A percentile compares a stretch with the other conserved stretches of the same genome.
Conservation (phyloP, 176 grass and related monocot genomes). For the Chrysopogon serrulatus region DNA sequence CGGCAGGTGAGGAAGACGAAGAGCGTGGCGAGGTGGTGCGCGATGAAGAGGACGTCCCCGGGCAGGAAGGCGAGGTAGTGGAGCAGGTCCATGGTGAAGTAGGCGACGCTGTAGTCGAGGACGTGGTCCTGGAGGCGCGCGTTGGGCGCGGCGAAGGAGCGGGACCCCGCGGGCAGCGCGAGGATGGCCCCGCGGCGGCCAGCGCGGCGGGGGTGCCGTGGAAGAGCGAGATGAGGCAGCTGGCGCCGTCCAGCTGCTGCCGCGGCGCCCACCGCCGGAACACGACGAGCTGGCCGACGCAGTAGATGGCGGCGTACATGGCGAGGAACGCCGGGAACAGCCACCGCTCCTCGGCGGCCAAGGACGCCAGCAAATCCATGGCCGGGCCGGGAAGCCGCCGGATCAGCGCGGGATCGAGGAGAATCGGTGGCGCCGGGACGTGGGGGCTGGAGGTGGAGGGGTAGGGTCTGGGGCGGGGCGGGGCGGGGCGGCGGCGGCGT, state of each 20-base stretch:
- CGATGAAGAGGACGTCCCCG: constrained; percentile 81
- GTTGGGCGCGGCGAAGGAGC: constrained; percentile 69
- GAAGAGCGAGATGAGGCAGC: constrained; percentile 86
- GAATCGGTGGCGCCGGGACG: not conserved
- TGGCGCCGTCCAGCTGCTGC: constrained; percentile 63
- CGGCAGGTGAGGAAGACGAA: constrained; percentile 94
- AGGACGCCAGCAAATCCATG: constrained; percentile 27
- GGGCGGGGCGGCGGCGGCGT: not conserved
- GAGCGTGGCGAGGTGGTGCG: constrained; percentile 92
- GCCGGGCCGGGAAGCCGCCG: not conserved
- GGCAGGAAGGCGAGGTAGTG: constrained; percentile 89
- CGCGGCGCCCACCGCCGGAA: constrained; percentile 66
- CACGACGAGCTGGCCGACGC: constrained; percentile 38
- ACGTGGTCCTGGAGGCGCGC: constrained; percentile 55
- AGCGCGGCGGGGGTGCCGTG: constrained; percentile 72
- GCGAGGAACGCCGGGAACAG: constrained; percentile 55
- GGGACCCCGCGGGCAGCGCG: constrained; percentile 21
- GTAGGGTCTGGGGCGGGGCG: constrained; percentile 16
- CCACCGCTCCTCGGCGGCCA: constrained; percentile 29
- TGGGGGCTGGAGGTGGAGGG: not conserved
- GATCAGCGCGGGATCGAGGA: not conserved
- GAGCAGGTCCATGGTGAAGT: constrained; percentile 91
- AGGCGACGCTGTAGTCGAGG: constrained; percentile 87
- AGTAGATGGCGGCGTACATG: constrained; percentile 62
- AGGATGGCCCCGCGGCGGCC: constrained; percentile 43